phyloP scores from a whole-genome alignment of 73 alveolate genomes.

The Blepharisma japonicum region DNA sequence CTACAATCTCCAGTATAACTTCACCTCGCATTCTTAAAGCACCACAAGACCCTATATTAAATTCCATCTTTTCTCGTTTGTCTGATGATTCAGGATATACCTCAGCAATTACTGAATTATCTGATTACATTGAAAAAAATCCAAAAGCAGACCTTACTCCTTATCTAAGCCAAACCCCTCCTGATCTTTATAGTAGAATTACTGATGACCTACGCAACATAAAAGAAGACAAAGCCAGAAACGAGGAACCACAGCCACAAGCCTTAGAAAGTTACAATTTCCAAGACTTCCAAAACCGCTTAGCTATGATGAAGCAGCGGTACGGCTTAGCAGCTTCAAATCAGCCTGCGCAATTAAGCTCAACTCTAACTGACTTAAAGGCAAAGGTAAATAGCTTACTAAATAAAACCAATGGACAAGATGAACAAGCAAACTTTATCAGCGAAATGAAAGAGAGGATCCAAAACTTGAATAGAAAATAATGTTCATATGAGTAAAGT shows the following conservation, averaged over 20 bases:
- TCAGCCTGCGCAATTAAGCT: background rate
- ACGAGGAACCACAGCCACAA: too few species aligned
- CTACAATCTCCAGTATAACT: background rate
- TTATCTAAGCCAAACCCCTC: background rate
- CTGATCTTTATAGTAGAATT: background rate
- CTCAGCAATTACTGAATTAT: background rate
- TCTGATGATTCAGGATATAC: background rate
- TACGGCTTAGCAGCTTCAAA: conserved; percentile 11
- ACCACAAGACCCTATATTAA: background rate
- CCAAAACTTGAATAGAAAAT: conserved; percentile 27
- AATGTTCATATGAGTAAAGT: background rate
- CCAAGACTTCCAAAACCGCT: background rate
- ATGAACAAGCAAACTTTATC: background rate
- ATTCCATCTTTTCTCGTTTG: background rate
- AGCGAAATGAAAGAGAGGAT: conserved; percentile 14
- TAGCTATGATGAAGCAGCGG: conserved; percentile 14
- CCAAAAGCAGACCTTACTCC: background rate
- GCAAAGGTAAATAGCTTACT: background rate
- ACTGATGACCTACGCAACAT: background rate
- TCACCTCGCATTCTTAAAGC: background rate
- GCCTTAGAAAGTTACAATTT: background rate
- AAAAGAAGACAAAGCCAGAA: background rate
- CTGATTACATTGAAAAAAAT: background rate
- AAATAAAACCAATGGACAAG: background rate
- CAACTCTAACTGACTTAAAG: conserved; percentile 4